Conservation (phyloP, 371 early-diverging fungal species). For the Coemansia sp. region DNA sequence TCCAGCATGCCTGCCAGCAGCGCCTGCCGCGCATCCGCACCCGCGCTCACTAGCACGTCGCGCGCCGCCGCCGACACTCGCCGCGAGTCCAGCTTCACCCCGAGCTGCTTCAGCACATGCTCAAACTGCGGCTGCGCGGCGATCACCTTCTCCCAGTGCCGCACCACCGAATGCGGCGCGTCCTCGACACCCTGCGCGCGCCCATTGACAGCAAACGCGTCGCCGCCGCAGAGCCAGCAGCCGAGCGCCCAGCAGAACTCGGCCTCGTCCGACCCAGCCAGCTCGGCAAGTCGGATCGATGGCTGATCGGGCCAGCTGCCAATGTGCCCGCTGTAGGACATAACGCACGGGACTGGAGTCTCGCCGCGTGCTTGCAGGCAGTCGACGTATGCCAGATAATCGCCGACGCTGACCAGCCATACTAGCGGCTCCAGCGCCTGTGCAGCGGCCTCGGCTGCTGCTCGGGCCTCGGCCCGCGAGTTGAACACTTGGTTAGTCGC, state of each 20-base stretch:
- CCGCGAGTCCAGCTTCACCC: background rate
- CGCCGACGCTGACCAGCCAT: slow-evolving; percentile 37
- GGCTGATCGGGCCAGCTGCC: slow-evolving; percentile 5
- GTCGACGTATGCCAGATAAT: slow-evolving; percentile 34
- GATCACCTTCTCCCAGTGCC: slow-evolving; percentile 21
- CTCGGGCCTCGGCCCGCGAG: slow-evolving; percentile 26
- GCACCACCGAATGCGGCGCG: slow-evolving; percentile 26
- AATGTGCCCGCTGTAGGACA: slow-evolving; percentile 26
- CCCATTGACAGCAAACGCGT: slow-evolving; percentile 3
- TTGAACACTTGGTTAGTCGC: slow-evolving; percentile 29
- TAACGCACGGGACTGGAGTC: slow-evolving; percentile 35
- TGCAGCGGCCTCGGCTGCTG: slow-evolving; percentile 17
- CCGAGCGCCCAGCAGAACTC: slow-evolving; percentile 43
- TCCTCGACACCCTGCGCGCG: background rate
- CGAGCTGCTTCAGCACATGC: slow-evolving; percentile 7
- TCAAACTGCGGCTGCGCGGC: slow-evolving; percentile 2
- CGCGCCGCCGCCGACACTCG: slow-evolving; percentile 15
- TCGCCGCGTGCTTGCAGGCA: slow-evolving; percentile 17
- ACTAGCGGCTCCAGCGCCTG: background rate
- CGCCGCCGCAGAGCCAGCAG: slow-evolving; percentile 40
- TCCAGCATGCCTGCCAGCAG: slow-evolving; percentile 42
- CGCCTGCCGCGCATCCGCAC: slow-evolving; percentile 16
- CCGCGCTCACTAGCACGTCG: slow-evolving; percentile 27
- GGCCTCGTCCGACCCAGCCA: slow-evolving; percentile 1
- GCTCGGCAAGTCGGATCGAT: background rate